These are phyloP conservation scores for Tausonia pullulans DNA, from an alignment of 1,284 basidiomycete genomes.

Conservation along the genomic window DNA sequence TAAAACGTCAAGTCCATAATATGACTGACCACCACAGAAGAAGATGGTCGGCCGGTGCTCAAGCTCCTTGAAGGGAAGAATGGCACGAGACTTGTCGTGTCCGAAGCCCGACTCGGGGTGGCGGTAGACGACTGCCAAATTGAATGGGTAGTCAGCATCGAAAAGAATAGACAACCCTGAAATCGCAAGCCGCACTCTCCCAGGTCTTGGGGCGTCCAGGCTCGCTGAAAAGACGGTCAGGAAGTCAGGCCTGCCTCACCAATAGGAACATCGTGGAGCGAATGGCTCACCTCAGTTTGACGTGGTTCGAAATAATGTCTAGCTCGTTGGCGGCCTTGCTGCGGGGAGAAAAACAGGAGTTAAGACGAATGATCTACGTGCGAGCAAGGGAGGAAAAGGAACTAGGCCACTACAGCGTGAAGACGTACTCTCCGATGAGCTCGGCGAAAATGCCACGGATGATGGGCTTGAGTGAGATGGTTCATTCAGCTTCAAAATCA, in stretches of 20 bases:
- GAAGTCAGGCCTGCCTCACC: too few species aligned
- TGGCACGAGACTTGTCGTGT: constrained; percentile 74
- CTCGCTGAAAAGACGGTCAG: too few species aligned
- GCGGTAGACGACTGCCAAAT: constrained; percentile 68
- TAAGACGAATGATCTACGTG: background rate
- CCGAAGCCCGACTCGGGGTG: constrained; percentile 17
- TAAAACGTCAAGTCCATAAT: background rate
- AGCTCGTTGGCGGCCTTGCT: constrained; percentile 56
- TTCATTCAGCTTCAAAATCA: constrained; percentile 27
- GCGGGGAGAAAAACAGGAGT: background rate
- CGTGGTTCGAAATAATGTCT: constrained; percentile 82
- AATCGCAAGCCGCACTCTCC: too few species aligned
- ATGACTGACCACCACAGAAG: background rate
- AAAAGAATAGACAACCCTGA: constrained; percentile 34
- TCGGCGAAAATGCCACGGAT: constrained; percentile 77
- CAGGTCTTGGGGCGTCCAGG: too few species aligned
- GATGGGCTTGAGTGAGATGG: constrained; percentile 40
- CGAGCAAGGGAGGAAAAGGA: background rate
- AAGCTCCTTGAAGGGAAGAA: constrained; percentile 68
- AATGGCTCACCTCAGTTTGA: constrained; percentile 36
- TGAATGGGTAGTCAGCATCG: constrained; percentile 31
- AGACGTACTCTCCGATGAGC: constrained; percentile 48
- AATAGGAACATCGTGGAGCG: background rate
- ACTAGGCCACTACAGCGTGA: too few species aligned
- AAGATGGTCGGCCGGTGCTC: constrained; percentile 9